Evolutionary conservation across 1,284 basidiomycete species (phyloP), one percentile per base, ranked within the genome.

Genomic region (Boletus mariae): DNA sequence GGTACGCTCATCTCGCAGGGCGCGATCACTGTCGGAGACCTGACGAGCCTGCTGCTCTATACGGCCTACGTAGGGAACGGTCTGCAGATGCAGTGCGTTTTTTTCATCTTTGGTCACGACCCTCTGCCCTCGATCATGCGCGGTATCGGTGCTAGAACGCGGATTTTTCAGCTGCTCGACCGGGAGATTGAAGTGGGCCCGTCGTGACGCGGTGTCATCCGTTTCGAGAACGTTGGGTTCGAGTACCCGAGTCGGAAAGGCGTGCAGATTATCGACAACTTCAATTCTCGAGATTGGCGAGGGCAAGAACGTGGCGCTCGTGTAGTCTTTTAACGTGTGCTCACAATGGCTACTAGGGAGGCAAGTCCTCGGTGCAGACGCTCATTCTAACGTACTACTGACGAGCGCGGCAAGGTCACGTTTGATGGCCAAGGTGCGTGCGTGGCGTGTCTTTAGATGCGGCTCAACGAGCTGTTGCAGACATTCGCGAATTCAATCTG

Each of bases 141-240:
- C 56, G 94, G 92, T 42, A 85, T 99, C 47, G 96, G 96, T 48
- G 96, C 97, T 0, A 93, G 94, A 9, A 81, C 84, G 1, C 87
- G 97, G 25, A 90, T 98, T 7, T 99, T 99, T 70, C 92, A 94
- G 61, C 82, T 99, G 6, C 78, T 99, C 17, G 94, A 96, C 29
- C 71, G 72, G 11, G 94, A 94, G 8, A 67, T 82, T 13, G 66
- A 72, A 2, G 68, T 93, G 2, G 70, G 80, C 15, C 70, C 76
- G 5, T 69, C 75, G 3, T 77, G 82, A 31, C 83, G 83, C 46
- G 93, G 87, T 1, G 62, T 78, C 6, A 79, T 97, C 53, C 79
- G 77, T 44, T 95, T 96, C 65, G 85, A 95, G 66, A 77, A 84
- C 46, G 82, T 97, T 35, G 74, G 77, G 15, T 98, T 97, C 66